Conservation (phyloP, 306 rosid genomes). For the Alnus rubra region DNA sequence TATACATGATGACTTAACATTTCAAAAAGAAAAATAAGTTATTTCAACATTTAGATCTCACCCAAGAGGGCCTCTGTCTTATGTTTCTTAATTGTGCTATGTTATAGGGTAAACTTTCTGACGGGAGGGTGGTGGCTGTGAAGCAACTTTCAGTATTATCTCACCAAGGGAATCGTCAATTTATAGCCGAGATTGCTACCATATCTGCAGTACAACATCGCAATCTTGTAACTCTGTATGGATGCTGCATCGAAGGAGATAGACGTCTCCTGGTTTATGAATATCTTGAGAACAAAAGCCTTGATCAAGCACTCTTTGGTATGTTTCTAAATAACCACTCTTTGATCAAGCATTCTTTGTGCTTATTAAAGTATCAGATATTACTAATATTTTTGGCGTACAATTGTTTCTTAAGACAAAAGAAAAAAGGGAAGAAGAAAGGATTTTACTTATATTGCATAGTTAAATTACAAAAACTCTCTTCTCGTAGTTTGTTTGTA, state of each 20-base stretch:
- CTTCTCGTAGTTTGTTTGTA: not conserved
- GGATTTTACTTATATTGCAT: not conserved
- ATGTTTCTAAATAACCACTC: constrained; percentile 3
- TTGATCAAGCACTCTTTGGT: constrained; percentile 90
- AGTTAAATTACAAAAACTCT: not conserved
- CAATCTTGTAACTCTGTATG: constrained; percentile 70
- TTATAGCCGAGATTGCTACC: constrained; percentile 79
- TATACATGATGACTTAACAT: not conserved
- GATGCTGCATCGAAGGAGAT: constrained; percentile 72
- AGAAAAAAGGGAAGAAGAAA: not conserved
- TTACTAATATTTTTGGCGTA: not conserved
- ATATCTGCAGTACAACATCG: constrained; percentile 87
- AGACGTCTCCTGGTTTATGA: constrained; percentile 77
- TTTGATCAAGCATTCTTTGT: constrained; percentile 58
- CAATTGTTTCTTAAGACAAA: not conserved
- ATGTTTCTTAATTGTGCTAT: not conserved
- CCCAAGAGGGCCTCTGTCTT: not conserved
- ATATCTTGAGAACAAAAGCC: constrained; percentile 78
- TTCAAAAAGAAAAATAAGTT: not conserved
- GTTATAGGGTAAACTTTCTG: constrained; percentile 62
- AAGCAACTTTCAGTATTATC: constrained; percentile 78
- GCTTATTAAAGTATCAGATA: too few species aligned
- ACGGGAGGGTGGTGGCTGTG: constrained; percentile 76
- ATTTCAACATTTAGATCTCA: not conserved
- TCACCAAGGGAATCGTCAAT: constrained; percentile 81